Evolutionary conservation across 2,329 filamentous ascomycete species (phyloP).

Genomic region (Exserohilum turcica): DNA sequence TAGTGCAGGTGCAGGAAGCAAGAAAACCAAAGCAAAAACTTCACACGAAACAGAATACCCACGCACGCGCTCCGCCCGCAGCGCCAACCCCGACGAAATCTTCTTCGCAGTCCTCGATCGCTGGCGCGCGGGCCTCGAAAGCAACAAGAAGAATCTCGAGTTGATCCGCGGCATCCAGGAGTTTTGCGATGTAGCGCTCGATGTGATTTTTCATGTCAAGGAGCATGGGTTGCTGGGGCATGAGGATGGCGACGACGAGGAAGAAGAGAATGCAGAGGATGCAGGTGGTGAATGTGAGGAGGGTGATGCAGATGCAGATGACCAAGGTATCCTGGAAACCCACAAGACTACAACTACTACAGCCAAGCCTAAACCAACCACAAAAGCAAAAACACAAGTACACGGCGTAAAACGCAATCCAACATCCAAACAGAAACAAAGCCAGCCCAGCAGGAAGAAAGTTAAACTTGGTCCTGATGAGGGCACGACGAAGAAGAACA

Average conservation of each 20-base stretch:
- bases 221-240: slow-evolving; percentile 29
- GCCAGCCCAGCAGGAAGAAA: too few relatives aligned
- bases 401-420: too few relatives aligned
- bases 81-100: slow-evolving; percentile 36
- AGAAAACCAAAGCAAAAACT: slow-evolving; percentile 14
- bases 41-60: slow-evolving; percentile 10
- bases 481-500: too few relatives aligned
- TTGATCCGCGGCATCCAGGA: slow-evolving; percentile 39
- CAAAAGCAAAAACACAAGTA: too few relatives aligned
- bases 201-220: slow-evolving; percentile 38
- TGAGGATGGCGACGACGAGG: slow-evolving; percentile 18
- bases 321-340: too few relatives aligned
- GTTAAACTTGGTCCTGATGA: neutral
- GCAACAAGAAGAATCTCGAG: slow-evolving; percentile 18
- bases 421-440: too few relatives aligned
- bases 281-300: slow-evolving; percentile 5
- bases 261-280: neutral
- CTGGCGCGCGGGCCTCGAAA: slow-evolving; percentile 34
- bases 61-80: slow-evolving; percentile 8
- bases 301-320: slow-evolving; percentile 30
- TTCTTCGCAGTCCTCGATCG: slow-evolving; percentile 41
- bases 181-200: slow-evolving; percentile 41
- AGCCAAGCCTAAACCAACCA: too few relatives aligned
- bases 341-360: too few relatives aligned
- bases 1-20: too few relatives aligned